phyloP scores from a whole-genome alignment of 768 basidiomycete genomes.

The Suillus brevipes region DNA sequence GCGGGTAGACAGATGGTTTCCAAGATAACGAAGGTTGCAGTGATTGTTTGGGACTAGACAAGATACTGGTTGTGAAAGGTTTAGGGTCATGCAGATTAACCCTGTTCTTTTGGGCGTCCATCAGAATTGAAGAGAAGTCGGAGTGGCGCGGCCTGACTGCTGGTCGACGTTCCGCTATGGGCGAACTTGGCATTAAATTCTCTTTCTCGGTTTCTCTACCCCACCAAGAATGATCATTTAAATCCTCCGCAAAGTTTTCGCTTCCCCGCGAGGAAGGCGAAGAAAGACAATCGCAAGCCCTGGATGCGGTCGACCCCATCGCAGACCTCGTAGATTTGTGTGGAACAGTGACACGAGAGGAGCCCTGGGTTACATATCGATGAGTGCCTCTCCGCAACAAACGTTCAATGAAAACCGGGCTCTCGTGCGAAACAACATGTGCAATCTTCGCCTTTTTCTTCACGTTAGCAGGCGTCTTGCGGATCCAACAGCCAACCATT shows the following conservation, averaged over 20 bases:
- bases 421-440: slow-evolving; percentile 4
- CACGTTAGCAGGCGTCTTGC: slow-evolving; percentile 31
- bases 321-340: neutral
- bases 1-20: slow-evolving; percentile 7
- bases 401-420: neutral
- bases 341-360: neutral
- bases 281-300: slow-evolving; percentile 12
- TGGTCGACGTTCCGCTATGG: slow-evolving; percentile 10
- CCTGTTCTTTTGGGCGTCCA: slow-evolving; percentile 40
- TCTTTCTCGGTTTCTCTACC: slow-evolving; percentile 25
- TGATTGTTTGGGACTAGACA: slow-evolving; percentile 9
- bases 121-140: slow-evolving; percentile 40
- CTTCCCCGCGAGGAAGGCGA: slow-evolving; percentile 12
- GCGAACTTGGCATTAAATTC: slow-evolving; percentile 14
- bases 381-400: slow-evolving; percentile 4
- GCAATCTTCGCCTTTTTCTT: slow-evolving; percentile 23
- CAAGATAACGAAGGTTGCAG: slow-evolving; percentile 12
- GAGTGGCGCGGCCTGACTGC: slow-evolving; percentile 22
- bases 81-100: slow-evolving; percentile 32
- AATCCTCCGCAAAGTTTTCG: slow-evolving; percentile 19
- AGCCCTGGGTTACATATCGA: neutral
- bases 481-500: slow-evolving; percentile 46
- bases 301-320: slow-evolving; percentile 7
- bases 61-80: slow-evolving; percentile 9
- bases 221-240: slow-evolving; percentile 20